Evolutionary conservation across 202 grass and related monocot species (phyloP), one percentile per base, ranked within the genome.

Genomic region (Panicum hallii): DNA sequence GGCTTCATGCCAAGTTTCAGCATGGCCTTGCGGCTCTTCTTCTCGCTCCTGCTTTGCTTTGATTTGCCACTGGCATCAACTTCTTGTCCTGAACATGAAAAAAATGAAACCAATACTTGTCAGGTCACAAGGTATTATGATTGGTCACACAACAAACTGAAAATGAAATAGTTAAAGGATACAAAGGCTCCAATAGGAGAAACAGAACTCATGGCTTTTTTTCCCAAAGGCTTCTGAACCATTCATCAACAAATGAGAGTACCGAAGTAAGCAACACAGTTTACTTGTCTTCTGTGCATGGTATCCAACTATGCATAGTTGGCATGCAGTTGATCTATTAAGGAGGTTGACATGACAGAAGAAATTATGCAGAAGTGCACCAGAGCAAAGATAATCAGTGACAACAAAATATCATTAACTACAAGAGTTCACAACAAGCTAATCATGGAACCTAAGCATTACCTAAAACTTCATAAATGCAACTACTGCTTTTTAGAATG

Each of bases 11-110:
- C 91, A 85, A 97, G 94, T 79, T 97, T 97, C 76, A 92, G 78
- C 91, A 97, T 97, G 41, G 94, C 94, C 73, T 94, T 97, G 16
- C 94, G 89, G 77, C 94, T 97, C 80, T 97, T 97, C 72, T 94
- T 97, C 89, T 97, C 94, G n/a, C 91, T 97, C 81, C 87, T 92
- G 90, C 91, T 97, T 85, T 94, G 94, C 74, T 94, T 97, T 84
- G 89, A 93, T 78, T 87, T 94, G 82, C 89, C 94, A 52, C 70
- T 84, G 57, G 19, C 91, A 88, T 93, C 91, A 55, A 78, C 94
- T 83, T 72, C 83, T 91, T 91, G 86, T 26, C 87, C 89, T 92
- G 63, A 60, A 53, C 72, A 23, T 63, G 19, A 75, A 46, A 32
- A 45, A 22, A 74, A 75, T 74, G 11, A 23, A 16, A 72, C 2